phyloP scores from a whole-genome alignment of 768 basidiomycete species.

The Termitomyces sp. region DNA sequence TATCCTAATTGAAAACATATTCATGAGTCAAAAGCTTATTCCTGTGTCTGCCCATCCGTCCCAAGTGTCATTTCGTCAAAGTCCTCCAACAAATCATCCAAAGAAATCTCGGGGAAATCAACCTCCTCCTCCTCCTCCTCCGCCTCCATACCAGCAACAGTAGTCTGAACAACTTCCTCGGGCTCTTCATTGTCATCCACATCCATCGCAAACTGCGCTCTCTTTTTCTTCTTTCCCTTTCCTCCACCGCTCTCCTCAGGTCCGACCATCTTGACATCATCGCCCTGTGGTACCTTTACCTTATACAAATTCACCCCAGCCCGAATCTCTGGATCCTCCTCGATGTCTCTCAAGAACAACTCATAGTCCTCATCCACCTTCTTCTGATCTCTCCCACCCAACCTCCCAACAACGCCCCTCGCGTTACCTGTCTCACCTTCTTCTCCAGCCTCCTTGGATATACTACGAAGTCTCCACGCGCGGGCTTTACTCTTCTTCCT shows the following conservation, averaged over 20 bases:
- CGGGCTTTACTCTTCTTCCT: conserved; percentile 85
- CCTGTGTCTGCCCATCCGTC: conserved; percentile 20
- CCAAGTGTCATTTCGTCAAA: conserved; percentile 89
- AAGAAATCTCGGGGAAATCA: conserved; percentile 83
- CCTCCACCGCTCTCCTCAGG: conserved; percentile 22
- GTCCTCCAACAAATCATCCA: conserved; percentile 85
- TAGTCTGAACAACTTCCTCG: conserved; percentile 15
- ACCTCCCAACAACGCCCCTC: conserved; percentile 82
- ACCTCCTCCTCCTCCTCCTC: conserved; percentile 55
- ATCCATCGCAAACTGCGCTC: conserved; percentile 57
- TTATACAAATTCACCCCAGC: conserved; percentile 85
- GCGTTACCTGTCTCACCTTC: conserved; percentile 74
- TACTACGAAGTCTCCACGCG: conserved; percentile 85
- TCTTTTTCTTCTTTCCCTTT: conserved; percentile 33
- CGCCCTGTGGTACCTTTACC: conserved; percentile 23
- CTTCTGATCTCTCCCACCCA: conserved; percentile 85
- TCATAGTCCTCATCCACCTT: conserved; percentile 98
- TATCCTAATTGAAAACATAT: background rate
- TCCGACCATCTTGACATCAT: conserved; percentile 47
- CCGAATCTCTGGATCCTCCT: conserved; percentile 92
- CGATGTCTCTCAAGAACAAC: conserved; percentile 86
- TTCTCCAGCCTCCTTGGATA: conserved; percentile 88
- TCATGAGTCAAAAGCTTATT: background rate
- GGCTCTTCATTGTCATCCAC: conserved; percentile 43
- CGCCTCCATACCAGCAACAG: conserved; percentile 26